These are phyloP conservation scores for Colletotrichum sansevieriae DNA, from an alignment of 2,329 filamentous ascomycete genomes.

Conservation along the genomic window DNA sequence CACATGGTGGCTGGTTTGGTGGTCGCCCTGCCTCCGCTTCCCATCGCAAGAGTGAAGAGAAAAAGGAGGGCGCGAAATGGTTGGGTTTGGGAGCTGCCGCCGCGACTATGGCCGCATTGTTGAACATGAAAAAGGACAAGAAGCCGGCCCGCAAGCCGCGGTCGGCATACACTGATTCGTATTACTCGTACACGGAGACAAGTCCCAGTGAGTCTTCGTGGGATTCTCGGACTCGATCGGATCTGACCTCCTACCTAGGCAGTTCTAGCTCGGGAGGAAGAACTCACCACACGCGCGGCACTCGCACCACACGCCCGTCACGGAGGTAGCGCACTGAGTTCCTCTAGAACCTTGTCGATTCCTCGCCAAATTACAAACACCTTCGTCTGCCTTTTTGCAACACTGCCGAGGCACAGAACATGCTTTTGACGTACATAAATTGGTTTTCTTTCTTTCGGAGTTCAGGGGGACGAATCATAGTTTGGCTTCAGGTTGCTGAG, in stretches of 20 bases:
- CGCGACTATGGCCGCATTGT: conserved; percentile 65
- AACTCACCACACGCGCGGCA: conserved; percentile 47
- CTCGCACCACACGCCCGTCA: conserved; percentile 46
- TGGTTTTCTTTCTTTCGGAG: conserved; percentile 18
- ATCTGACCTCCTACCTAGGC: conserved; percentile 51
- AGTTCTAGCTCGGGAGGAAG: conserved; percentile 62
- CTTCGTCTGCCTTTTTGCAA: conserved; percentile 6
- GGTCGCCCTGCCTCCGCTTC: conserved; percentile 59
- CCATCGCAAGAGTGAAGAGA: conserved; percentile 56
- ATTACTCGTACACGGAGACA: conserved; percentile 65
- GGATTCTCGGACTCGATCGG: conserved; percentile 40
- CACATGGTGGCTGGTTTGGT: conserved; percentile 67
- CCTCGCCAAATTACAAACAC: conserved; percentile 1
- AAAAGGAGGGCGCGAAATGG: conserved; percentile 66
- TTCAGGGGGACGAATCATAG: conserved; percentile 18
- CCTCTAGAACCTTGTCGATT: background rate
- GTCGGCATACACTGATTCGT: conserved; percentile 65
- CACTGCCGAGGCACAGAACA: background rate
- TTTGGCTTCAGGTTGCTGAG: background rate
- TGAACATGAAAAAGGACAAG: conserved; percentile 66
- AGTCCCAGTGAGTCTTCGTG: conserved; percentile 63
- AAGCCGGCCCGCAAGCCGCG: conserved; percentile 59
- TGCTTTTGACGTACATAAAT: conserved; percentile 37
- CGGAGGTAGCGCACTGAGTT: conserved; percentile 46
- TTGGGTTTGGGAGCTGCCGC: conserved; percentile 65